Evolutionary conservation across 805 yeast genomes (phyloP).

Genomic region (Alloascoidea hylecoeti): DNA sequence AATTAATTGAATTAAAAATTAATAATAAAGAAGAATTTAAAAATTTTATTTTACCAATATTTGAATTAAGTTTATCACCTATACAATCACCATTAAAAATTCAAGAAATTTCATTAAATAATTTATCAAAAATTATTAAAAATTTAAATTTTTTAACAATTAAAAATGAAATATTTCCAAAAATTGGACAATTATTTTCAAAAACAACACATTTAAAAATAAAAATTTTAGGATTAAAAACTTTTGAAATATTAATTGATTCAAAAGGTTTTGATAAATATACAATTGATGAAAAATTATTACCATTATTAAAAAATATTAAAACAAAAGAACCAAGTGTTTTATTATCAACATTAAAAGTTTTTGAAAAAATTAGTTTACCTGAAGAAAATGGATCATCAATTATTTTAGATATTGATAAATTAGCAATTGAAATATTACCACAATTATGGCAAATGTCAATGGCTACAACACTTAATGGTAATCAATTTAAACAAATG

Average conservation of each 20-base stretch:
- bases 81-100: slow-evolving; percentile 15
- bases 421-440: slow-evolving; percentile 34
- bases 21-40: slow-evolving; percentile 37
- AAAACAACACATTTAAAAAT: slow-evolving; percentile 76
- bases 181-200: slow-evolving; percentile 57
- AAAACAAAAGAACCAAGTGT: slow-evolving; percentile 66
- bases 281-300: slow-evolving; percentile 58
- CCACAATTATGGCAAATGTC: slow-evolving; percentile 40
- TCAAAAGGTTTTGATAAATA: slow-evolving; percentile 54
- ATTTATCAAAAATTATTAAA: slow-evolving; percentile 25
- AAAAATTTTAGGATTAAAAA: slow-evolving; percentile 50
- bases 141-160: slow-evolving; percentile 54
- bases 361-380: slow-evolving; percentile 19
- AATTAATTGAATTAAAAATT: slow-evolving; percentile 31
- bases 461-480: slow-evolving; percentile 27
- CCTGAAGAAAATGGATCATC: slow-evolving; percentile 10
- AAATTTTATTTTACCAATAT: slow-evolving; percentile 28
- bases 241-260: slow-evolving; percentile 43
- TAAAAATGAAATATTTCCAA: slow-evolving; percentile 65
- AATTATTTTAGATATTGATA: slow-evolving; percentile 30
- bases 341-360: slow-evolving; percentile 30
- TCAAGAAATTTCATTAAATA: slow-evolving; percentile 38
- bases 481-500: slow-evolving; percentile 25
- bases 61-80: slow-evolving; percentile 16
- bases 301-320: slow-evolving; percentile 67